These are phyloP conservation scores for Beauveria scarabaeidicola DNA, from an alignment of 2,329 filamentous ascomycete species.

Conservation along the genomic window DNA sequence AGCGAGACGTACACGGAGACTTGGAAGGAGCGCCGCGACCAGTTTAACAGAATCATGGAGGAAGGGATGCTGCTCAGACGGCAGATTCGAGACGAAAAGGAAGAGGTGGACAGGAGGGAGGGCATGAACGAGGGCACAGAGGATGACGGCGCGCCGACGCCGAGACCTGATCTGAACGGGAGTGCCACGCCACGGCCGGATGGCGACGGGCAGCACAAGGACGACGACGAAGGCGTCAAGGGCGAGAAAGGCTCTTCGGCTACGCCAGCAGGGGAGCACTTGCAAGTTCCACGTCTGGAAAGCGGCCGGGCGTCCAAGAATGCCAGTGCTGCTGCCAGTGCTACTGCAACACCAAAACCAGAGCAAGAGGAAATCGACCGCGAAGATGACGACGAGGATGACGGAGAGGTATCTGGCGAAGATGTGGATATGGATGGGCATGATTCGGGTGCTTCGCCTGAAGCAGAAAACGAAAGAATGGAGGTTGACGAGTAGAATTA, in stretches of 20 bases:
- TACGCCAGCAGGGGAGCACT: conserved; percentile 10
- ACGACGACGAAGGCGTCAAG: conserved; percentile 18
- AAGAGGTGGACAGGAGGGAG: conserved; percentile 81
- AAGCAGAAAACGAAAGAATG: conserved; percentile 46
- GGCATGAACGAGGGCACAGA: conserved; percentile 66
- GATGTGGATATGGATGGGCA: conserved; percentile 1
- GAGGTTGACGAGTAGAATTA: conserved; percentile 43
- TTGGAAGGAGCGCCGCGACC: conserved; percentile 75
- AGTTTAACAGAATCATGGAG: conserved; percentile 82
- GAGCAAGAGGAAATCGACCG: conserved; percentile 5
- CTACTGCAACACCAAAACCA: conserved; percentile 19
- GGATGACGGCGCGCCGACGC: conserved; percentile 46
- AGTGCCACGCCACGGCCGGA: conserved; percentile 44
- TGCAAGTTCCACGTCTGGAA: conserved; percentile 14
- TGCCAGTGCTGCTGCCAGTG: conserved; percentile 21
- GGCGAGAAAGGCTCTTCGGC: conserved; percentile 26
- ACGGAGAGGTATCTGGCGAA: conserved; percentile 40
- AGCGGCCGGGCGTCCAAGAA: conserved; percentile 17
- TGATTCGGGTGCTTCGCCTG: conserved; percentile 23
- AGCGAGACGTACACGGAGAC: conserved; percentile 72
- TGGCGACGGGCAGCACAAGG: conserved; percentile 21
- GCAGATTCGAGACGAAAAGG: conserved; percentile 89
- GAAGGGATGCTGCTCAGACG: conserved; percentile 81
- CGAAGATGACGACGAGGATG: conserved; percentile 37
- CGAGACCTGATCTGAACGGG: conserved; percentile 40